Evolutionary conservation across 345 rosid genomes (phyloP), one percentile per base, ranked within the genome.

Genomic region (Heritiera fomes): DNA sequence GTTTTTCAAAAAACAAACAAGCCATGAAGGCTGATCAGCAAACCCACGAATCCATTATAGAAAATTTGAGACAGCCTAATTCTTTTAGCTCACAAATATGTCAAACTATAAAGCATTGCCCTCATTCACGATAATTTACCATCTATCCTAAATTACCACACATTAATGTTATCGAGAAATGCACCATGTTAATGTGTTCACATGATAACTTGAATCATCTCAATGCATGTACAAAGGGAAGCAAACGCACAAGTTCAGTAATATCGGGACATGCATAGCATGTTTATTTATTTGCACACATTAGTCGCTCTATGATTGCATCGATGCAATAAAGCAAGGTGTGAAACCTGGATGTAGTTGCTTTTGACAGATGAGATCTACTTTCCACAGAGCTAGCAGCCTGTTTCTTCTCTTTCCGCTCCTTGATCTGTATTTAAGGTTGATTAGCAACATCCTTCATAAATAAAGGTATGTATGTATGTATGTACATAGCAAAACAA

Each of bases 271-370:
- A 23, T 59, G 28, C 1, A 1, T 8, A 8, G 63, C 32, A 30
- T 11, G 53, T 49, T 10, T 10, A 49, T 20, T 61, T 30, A 34
- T 64, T 67, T 67, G 52, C 3, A 67, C 30, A 67, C 7, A 67
- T 67, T 3, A 0, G 13, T 10, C 14, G 3, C 20, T 49, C 52
- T 32, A 71, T 53, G 75, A 53, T 10, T 5, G 45, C 0, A 53
- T 14, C 17, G 3, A 34, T 52, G 61, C 62, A 53, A 23, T 13
- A 64, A 49, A 63, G 59, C 32, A 30, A 78, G 28, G 69, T 17
- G 50, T n/a, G 63, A 85, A 77, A 94, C 99, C 95, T 90, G 77
- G 98, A 91, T 46, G 91, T 88, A 66, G 98, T 87, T 49, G 94
- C 95, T 77, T 84, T 88, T 71, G 98, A 91, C 74, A 91, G 77